A percentile compares a stretch with the other conserved stretches of the same genome.
Conservation (phyloP, 2,329 filamentous ascomycete species). For the Epichloe glyceriae region DNA sequence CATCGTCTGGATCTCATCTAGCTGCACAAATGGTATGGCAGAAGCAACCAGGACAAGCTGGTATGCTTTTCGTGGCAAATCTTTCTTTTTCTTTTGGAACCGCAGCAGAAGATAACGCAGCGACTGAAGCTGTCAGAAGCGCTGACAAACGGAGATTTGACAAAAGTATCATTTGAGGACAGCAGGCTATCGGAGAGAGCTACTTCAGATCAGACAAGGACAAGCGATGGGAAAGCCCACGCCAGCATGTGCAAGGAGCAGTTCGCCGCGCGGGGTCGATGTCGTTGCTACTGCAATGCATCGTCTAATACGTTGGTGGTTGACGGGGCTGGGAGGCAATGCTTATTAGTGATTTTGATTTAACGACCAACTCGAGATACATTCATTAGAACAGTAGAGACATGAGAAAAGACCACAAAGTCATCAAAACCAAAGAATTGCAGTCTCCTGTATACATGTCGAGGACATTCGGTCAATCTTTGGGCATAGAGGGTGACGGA, state of each 20-base stretch:
- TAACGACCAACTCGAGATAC: conserved; percentile 1
- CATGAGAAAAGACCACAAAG: background rate
- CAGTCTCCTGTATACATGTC: background rate
- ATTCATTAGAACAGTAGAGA: background rate
- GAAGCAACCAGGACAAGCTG: background rate
- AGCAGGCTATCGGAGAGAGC: background rate
- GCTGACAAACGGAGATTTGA: background rate
- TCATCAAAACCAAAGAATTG: background rate
- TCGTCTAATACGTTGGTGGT: background rate
- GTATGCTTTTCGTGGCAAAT: background rate
- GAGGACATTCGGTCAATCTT: too few species aligned
- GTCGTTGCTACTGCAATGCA: background rate
- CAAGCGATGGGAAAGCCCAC: background rate
- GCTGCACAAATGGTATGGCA: background rate
- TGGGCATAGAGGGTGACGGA: too few species aligned
- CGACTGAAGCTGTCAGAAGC: background rate
- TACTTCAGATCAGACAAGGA: background rate
- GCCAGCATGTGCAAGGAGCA: background rate
- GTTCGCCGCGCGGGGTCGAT: background rate
- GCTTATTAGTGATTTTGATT: background rate
- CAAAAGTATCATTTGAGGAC: background rate
- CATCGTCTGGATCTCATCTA: background rate
- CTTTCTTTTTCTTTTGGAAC: background rate
- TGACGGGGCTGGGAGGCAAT: background rate
- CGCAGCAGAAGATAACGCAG: background rate